phyloP scores from a whole-genome alignment of 495 filamentous ascomycete species.

The Aspergillus nanangensis region DNA sequence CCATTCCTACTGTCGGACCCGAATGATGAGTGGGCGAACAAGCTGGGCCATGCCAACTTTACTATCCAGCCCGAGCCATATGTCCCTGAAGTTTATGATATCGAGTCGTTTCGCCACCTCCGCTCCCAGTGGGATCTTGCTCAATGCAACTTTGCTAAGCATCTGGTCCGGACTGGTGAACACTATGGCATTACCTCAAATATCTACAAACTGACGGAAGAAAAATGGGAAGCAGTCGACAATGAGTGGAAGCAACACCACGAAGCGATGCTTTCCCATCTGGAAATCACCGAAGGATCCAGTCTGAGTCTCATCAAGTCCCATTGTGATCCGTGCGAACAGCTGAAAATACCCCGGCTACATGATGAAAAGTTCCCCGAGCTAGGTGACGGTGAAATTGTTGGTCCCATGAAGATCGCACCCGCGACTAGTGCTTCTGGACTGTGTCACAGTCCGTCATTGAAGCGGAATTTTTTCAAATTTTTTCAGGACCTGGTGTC shows the following conservation, averaged over 20 bases:
- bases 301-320: conserved; percentile 40
- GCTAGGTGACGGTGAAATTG: conserved; percentile 84
- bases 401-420: conserved; percentile 74
- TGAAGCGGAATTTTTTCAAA: conserved; percentile 42
- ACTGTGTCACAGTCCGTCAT: conserved; percentile 24
- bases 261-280: conserved; percentile 52
- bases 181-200: conserved; percentile 83
- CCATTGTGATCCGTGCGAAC: conserved; percentile 34
- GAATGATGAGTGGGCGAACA: conserved; percentile 74
- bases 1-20: conserved; percentile 58
- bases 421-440: conserved; percentile 28
- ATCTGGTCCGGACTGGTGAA: conserved; percentile 78
- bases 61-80: conserved; percentile 83
- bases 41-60: conserved; percentile 88
- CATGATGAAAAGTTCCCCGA: conserved; percentile 79
- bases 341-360: conserved; percentile 58
- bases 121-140: conserved; percentile 78
- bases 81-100: conserved; percentile 52
- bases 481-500: conserved; percentile 44
- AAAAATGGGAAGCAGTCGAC: conserved; percentile 81
- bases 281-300: conserved; percentile 28
- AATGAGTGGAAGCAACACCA: conserved; percentile 62
- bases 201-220: conserved; percentile 73
- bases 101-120: conserved; percentile 60
- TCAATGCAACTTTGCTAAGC: conserved; percentile 74